Conservation (phyloP, 148 eudicot species). For the Nepenthes gracilis region DNA sequence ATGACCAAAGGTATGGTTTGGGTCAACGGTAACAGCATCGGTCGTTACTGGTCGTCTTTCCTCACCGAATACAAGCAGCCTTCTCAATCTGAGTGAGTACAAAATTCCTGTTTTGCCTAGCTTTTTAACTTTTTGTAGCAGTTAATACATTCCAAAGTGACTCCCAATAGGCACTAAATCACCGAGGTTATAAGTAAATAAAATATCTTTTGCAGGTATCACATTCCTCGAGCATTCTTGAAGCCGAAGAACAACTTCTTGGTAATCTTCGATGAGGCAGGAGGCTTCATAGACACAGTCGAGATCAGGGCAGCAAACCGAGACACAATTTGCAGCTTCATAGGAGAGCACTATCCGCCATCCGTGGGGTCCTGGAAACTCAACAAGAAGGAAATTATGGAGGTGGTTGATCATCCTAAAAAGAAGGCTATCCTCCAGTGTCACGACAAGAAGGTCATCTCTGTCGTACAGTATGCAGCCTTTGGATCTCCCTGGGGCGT, state of each 20-base stretch:
- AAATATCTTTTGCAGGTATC: constrained; percentile 28
- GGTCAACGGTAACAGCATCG: constrained; percentile 53
- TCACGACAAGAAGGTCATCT: constrained; percentile 20
- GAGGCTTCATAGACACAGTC: constrained; percentile 26
- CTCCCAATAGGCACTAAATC: background rate
- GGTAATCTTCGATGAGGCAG: constrained; percentile 47
- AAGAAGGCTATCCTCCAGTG: constrained; percentile 25
- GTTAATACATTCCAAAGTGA: background rate
- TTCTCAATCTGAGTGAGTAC: constrained; percentile 16
- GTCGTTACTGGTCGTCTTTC: constrained; percentile 51
- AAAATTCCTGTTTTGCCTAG: background rate
- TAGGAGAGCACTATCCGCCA: constrained; percentile 36
- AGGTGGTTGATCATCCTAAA: constrained; percentile 7
- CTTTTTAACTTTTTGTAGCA: background rate
- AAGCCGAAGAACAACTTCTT: constrained; percentile 36
- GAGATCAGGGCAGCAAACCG: constrained; percentile 28
- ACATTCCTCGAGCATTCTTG: constrained; percentile 43
- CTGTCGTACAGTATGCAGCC: constrained; percentile 32
- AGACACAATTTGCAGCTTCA: constrained; percentile 36
- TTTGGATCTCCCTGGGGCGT: constrained; percentile 33
- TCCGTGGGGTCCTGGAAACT: constrained; percentile 24
- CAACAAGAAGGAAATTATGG: constrained; percentile 12
- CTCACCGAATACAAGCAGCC: constrained; percentile 34
- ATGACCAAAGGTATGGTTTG: constrained; percentile 56
- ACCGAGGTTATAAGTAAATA: background rate